These are phyloP conservation scores for Pilaira anomala DNA, from an alignment of 192 early-diverging fungal species.

Conservation along the genomic window DNA sequence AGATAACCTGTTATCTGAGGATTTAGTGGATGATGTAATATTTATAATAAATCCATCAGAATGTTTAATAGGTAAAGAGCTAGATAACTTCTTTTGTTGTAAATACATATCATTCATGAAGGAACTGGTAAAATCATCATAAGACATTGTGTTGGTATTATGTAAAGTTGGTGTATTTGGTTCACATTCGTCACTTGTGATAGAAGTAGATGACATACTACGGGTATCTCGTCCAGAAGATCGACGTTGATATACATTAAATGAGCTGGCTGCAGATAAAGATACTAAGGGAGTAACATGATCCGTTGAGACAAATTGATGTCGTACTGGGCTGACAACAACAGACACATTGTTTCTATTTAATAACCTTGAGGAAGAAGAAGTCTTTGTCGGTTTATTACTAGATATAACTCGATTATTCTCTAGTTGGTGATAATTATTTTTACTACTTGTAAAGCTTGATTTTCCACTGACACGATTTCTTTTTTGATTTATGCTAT, in stretches of 20 bases:
- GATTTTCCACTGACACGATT: background rate
- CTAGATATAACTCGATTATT: no score
- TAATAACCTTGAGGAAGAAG: no score
- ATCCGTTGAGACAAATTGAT: slow-evolving; percentile 8
- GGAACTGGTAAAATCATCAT: background rate
- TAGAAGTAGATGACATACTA: slow-evolving; percentile 4
- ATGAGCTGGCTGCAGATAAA: background rate
- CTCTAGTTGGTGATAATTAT: background rate
- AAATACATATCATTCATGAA: background rate
- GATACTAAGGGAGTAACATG: slow-evolving; percentile 1
- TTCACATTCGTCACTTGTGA: slow-evolving; percentile 11
- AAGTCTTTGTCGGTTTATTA: no score
- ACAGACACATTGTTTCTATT: background rate
- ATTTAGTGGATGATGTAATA: no score
- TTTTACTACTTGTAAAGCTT: background rate
- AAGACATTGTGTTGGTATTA: background rate
- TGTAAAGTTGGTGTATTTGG: slow-evolving; percentile 2
- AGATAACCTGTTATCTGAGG: background rate
- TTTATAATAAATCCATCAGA: background rate
- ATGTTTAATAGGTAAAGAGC: background rate
- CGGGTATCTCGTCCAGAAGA: background rate
- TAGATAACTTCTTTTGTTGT: background rate
- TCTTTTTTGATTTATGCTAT: background rate
- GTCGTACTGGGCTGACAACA: slow-evolving; percentile 13
- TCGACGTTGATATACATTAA: background rate